A percentile compares a stretch with the other conserved stretches of the same genome.
Conservation (phyloP, 768 basidiomycete genomes). For the Boletus barrowsii region DNA sequence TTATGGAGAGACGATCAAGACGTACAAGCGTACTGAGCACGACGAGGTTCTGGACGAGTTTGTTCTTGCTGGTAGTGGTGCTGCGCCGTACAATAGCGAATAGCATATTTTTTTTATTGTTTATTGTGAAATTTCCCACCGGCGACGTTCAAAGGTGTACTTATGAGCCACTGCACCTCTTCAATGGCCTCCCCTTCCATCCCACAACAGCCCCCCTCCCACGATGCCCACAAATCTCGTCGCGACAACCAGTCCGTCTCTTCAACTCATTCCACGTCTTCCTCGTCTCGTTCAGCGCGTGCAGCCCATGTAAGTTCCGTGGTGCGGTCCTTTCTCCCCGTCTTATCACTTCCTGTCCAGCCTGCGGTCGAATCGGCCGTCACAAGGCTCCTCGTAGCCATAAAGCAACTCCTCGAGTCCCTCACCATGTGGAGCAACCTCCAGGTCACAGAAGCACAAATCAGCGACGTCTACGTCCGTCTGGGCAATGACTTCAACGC, state of each 20-base stretch:
- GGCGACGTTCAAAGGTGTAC: neutral
- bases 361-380: constrained; percentile 88
- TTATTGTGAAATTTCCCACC: constrained; percentile 16
- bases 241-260: constrained; percentile 53
- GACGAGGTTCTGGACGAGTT: constrained; percentile 65
- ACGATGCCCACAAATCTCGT: constrained; percentile 42
- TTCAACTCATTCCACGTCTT: constrained; percentile 41
- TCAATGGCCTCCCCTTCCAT: constrained; percentile 22
- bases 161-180: constrained; percentile 9
- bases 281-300: constrained; percentile 22
- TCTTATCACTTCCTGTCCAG: constrained; percentile 30
- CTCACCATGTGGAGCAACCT: constrained; percentile 81
- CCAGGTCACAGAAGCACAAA: constrained; percentile 69
- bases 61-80: constrained; percentile 52
- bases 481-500: constrained; percentile 97
- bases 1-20: constrained; percentile 89
- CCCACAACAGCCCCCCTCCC: constrained; percentile 15
- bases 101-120: neutral
- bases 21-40: constrained; percentile 79
- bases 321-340: neutral
- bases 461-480: constrained; percentile 96
- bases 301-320: constrained; percentile 24
- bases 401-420: constrained; percentile 90
- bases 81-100: constrained; percentile 33
- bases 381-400: constrained; percentile 88